Percentiles rank a stretch among this genome's conserved stretches.
Evolutionary conservation across 2,329 filamentous ascomycete species (phyloP).

Genomic region (Tympanopsis confertula): DNA sequence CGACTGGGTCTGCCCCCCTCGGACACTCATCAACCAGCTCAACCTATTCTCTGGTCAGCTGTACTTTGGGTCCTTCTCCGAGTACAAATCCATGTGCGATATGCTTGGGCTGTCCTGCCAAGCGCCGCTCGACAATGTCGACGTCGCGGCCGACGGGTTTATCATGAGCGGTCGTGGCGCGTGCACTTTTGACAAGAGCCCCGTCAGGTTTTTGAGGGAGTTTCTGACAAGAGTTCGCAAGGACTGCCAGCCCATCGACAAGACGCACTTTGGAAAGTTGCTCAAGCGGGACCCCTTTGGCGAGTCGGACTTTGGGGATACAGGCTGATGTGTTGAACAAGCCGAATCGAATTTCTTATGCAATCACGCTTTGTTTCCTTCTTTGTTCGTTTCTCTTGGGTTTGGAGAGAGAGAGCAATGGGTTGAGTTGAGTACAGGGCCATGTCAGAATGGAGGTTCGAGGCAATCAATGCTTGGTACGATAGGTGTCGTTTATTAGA

Average conservation of each 20-base stretch:
- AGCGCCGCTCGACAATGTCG: slow-evolving; percentile 19
- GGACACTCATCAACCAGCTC: slow-evolving; percentile 29
- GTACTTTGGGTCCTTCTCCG: slow-evolving; percentile 39
- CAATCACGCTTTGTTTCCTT: too few relatives aligned
- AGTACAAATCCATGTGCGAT: slow-evolving; percentile 40
- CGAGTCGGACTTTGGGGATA: too few relatives aligned
- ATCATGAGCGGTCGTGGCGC: slow-evolving; percentile 9
- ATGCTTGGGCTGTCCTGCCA: slow-evolving; percentile 35
- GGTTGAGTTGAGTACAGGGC: too few relatives aligned
- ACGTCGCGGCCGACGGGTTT: slow-evolving; percentile 19
- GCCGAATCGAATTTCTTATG: too few relatives aligned
- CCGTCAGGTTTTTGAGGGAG: slow-evolving; percentile 22
- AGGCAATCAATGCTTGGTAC: too few relatives aligned
- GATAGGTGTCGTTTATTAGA: too few relatives aligned
- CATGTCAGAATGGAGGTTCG: too few relatives aligned
- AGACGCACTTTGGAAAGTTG: slow-evolving; percentile 27
- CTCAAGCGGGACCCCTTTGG: too few relatives aligned
- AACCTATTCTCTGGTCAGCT: slow-evolving; percentile 60
- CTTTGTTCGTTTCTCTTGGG: too few relatives aligned
- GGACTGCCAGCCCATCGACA: slow-evolving; percentile 22
- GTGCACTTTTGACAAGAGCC: slow-evolving; percentile 11
- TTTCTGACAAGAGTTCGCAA: slow-evolving; percentile 22
- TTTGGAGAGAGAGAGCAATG: too few relatives aligned
- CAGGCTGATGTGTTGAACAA: too few relatives aligned
- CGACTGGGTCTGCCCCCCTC: slow-evolving; percentile 7